Evolutionary conservation across 192 early-diverging fungal species (phyloP), one percentile per base, ranked within the genome.

Genomic region (Spizellomyces punctatus): DNA sequence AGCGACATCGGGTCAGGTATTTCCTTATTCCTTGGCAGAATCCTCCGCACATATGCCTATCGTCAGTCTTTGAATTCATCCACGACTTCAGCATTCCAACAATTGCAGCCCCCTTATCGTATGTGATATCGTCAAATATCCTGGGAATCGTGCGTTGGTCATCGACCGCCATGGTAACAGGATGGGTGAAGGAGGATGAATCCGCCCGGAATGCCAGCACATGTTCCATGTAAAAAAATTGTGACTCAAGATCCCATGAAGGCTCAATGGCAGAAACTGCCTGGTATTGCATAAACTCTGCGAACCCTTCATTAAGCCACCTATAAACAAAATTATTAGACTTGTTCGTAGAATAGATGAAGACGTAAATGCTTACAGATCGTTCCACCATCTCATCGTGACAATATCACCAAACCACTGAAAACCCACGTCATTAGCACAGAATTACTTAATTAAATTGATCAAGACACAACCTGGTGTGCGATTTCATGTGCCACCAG

Each of bases 351-450:
- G 27, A 36, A 36, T 36, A 36, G 27, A 2, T 36, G 3, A 36
- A 36, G 0, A 36, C 27, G 3, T 36, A 36, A 36, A 2, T 2
- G 3, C 27, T 36, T 36, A 36, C 27, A 95, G 80, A 64, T 92
- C 87, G 73, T 81, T 87, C 94, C 94, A 97, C 93, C 94, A 94
- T 70, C 88, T 86, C 92, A 94, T 95, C 5, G 94, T 96, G 27
- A 36, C 27, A 36, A 36, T 36, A 36, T 36, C 27, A 36, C 27
- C 27, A 36, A 36, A 36, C 27, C 27, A 36, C 27, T 36, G 27
- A 36, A 36, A 36, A 54, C 17, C 12, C 17, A 54, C 50, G 50
- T 54, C 12, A 12, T 68, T 27, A 78, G 67, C 50, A 80, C 78
- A 10, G 76, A 76, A 70, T 72, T 74, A 71, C 76, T 75, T 67